Conservation (phyloP, 108 stramenopile genomes). For the Cyclotella baltica region DNA sequence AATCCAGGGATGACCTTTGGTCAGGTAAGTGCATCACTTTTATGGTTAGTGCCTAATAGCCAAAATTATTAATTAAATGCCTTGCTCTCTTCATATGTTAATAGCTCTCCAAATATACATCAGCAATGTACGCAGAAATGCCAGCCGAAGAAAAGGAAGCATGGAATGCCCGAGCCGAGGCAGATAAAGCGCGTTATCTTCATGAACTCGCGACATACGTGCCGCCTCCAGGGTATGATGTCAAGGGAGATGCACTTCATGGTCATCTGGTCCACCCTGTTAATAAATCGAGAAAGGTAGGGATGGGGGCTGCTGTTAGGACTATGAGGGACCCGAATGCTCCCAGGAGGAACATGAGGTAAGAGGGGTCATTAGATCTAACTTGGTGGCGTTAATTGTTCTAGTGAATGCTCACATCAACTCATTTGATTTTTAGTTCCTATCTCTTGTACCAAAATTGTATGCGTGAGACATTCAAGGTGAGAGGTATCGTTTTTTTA, state of each 20-base stretch:
- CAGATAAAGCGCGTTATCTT: conserved; percentile 85
- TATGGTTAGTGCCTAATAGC: neutral
- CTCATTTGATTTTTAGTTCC: conserved; percentile 37
- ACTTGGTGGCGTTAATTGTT: neutral
- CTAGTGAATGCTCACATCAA: neutral
- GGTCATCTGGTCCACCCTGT: conserved; percentile 37
- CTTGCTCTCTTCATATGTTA: neutral
- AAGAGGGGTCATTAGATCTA: neutral
- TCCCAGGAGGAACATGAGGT: conserved; percentile 89
- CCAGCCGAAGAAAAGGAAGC: conserved; percentile 79
- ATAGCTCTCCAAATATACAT: conserved; percentile 84
- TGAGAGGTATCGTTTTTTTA: neutral
- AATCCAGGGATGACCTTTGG: conserved; percentile 88
- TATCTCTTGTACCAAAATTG: conserved; percentile 91
- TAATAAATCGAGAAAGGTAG: conserved; percentile 19
- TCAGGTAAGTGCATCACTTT: conserved; percentile 13
- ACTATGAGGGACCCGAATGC: conserved; percentile 83
- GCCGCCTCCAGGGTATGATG: conserved; percentile 83
- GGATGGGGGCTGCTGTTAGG: conserved; percentile 49
- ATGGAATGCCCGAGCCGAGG: conserved; percentile 80
- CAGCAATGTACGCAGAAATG: conserved; percentile 86
- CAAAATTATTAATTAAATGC: neutral
- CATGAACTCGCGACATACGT: conserved; percentile 77
- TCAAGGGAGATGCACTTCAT: conserved; percentile 83
- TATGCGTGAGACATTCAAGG: conserved; percentile 89